phyloP scores from a whole-genome alignment of 169 alveolate genomes.

The Plasmodium yoelii region DNA sequence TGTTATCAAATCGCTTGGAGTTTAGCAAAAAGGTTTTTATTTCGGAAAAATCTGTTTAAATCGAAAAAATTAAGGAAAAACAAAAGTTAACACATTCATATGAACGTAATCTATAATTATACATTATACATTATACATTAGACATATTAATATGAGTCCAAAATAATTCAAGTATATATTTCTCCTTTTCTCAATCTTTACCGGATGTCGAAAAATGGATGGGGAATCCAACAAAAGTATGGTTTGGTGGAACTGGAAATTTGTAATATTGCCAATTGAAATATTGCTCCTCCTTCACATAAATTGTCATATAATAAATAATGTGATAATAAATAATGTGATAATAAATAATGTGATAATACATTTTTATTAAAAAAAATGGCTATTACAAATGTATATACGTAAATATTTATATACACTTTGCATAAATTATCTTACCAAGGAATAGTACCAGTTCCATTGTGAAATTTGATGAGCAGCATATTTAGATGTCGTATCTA shows the following conservation, averaged over 20 bases:
- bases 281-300: constrained; percentile 85
- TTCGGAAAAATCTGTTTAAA: constrained; percentile 84
- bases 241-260: constrained; percentile 88
- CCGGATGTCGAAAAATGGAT: constrained; percentile 87
- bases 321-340: not conserved
- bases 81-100: not conserved
- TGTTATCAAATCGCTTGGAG: constrained; percentile 82
- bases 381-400: not conserved
- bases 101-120: no score
- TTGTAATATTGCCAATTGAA: constrained; percentile 87
- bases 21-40: constrained; percentile 83
- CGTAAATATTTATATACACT: not conserved
- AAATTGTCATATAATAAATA: constrained; percentile 3
- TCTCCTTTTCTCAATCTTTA: not conserved
- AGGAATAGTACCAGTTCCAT: constrained; percentile 89
- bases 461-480: constrained; percentile 83
- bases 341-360: not conserved
- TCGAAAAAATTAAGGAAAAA: not conserved
- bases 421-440: constrained; percentile 26
- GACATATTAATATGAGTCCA: not conserved
- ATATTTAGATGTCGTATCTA: constrained; percentile 80
- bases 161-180: not conserved
- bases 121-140: no score
- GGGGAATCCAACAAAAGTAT: constrained; percentile 91
- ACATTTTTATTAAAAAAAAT: not conserved